Base-by-base conservation (phyloP, 805 yeast species). In the Candida adriatica region DNA sequence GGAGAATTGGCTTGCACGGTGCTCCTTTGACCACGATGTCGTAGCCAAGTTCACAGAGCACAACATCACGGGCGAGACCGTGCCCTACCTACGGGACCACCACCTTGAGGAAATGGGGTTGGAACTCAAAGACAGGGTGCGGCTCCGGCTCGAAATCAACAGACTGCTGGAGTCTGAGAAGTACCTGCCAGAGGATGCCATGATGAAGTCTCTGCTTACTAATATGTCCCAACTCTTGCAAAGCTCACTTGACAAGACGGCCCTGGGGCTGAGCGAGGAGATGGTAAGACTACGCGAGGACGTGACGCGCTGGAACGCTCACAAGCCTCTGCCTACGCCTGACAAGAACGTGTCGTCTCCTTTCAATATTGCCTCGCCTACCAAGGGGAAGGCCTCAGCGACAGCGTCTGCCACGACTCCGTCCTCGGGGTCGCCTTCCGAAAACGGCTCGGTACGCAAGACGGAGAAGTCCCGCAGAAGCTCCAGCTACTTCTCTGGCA, bases 71-170 rank as follows among this genome's bases (percentile, higher is more conserved):
- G 95, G 95, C 2, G 72, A 80, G 18, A 66, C 82, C 4, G 59
- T 90, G 31, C 75, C 84, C 2, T 77, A 73, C 39, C 61, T 88
- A 30, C 73, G 75, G 19, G 72, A 82, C 9, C 73, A 70, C 7
- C 92, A 86, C 49, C 69, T 88, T 26, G 62, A 66, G 38, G 95
- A 87, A 32, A 59, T 90, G 48, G 94, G 88, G 3, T 66, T 82
- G 2, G 34, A 39, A 20, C 51, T 81, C 19, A 67, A 69, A 18
- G 68, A 70, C 13, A 64, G 95, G 17, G 61, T 88, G 4, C 52
- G 55, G 24, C 58, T 87, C 25, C 75, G 84, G 51, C 64, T 68
- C 30, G 68, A 73, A 18, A 69, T 86, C 24, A 69, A 74, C 44
- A 71, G 66, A 24, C 58, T 85, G 25, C 55, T 72, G 11, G 43